Conservation (phyloP, 2,329 filamentous ascomycete genomes). For the Grosmannia huntii region DNA sequence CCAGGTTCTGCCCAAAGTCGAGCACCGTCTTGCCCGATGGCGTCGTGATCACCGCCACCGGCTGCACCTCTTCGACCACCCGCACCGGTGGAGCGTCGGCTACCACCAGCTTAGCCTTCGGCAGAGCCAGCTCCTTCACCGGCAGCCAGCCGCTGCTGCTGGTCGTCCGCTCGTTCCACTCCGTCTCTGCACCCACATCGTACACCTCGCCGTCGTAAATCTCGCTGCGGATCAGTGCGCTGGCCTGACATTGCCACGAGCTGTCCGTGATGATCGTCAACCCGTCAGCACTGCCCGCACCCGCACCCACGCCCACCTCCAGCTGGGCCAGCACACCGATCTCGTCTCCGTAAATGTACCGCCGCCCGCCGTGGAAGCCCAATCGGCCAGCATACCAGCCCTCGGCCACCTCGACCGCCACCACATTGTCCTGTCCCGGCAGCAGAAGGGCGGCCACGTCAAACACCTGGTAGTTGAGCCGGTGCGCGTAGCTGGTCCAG, state of each 20-base stretch:
- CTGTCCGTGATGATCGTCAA: background rate
- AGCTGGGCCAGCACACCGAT: conserved; percentile 11
- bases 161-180: background rate
- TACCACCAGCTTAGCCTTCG: conserved; percentile 22
- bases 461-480: conserved; percentile 28
- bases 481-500: conserved; percentile 27
- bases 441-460: conserved; percentile 22
- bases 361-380: conserved; percentile 4
- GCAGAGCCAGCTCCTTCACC: conserved; percentile 18
- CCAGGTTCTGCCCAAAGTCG: conserved; percentile 47
- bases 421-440: conserved; percentile 17
- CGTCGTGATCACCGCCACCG: conserved; percentile 18
- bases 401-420: conserved; percentile 28
- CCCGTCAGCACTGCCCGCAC: background rate
- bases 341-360: conserved; percentile 11
- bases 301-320: conserved; percentile 12
- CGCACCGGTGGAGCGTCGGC: conserved; percentile 32
- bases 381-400: conserved; percentile 30
- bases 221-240: conserved; percentile 21
- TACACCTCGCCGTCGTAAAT: conserved; percentile 42
- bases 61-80: conserved; percentile 20
- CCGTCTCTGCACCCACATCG: conserved; percentile 21
- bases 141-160: conserved; percentile 1
- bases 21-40: conserved; percentile 32
- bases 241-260: conserved; percentile 13